Evolutionary conservation across 1,139 yeast genomes (phyloP), one percentile per base, ranked within the genome.

Genomic region (Entelexis sorbosivorans): DNA sequence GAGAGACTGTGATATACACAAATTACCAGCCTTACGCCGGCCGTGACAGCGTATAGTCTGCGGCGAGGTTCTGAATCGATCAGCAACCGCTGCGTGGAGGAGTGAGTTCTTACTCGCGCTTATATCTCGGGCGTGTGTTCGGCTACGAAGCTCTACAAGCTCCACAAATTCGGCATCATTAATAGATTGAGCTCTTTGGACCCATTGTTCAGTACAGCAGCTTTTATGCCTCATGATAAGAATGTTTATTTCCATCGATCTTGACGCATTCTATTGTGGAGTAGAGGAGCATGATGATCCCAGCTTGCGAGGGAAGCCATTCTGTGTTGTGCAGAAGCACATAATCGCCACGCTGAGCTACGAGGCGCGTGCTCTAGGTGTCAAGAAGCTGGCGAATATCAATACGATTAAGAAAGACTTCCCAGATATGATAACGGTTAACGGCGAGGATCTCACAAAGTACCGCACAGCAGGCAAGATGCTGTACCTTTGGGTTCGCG

Each of bases 221-320:
- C 13, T 34, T 34, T 4, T 34, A 3, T 3, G 10, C 17, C 24
- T 17, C 8, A 35, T 35, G 38, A 13, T 6, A 1, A 35, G 24
- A n/a, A 7, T 55, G 38, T 54, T 60, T 32, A 44, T 65, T 3
- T 62, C 67, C 10, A 48, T 67, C 14, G 70, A 67, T 48, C 55
- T 67, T 50, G 69, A 67, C 46, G 70, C 70, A 5, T 67, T 66
- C 49, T 67, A 67, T 54, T 66, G 69, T 48, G 69, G 62, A 6
- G 70, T 67, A 2, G 71, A 68, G 53, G 63, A 66, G 52, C 60
- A 55, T 29, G 52, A 50, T 20, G 61, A 68, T 47, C 67, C 69
- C 5, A 45, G 60, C 1, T 55, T 68, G 17, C 52, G 51, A 7
- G 64, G 53, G 35, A 53, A 53, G 45, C 68, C 71, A 28, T 68